Percentiles rank a stretch among this genome's conserved stretches.
These are phyloP conservation scores for Aureobasidium uvarum DNA, from an alignment of 2,329 filamentous ascomycete species.

Conservation along the genomic window DNA sequence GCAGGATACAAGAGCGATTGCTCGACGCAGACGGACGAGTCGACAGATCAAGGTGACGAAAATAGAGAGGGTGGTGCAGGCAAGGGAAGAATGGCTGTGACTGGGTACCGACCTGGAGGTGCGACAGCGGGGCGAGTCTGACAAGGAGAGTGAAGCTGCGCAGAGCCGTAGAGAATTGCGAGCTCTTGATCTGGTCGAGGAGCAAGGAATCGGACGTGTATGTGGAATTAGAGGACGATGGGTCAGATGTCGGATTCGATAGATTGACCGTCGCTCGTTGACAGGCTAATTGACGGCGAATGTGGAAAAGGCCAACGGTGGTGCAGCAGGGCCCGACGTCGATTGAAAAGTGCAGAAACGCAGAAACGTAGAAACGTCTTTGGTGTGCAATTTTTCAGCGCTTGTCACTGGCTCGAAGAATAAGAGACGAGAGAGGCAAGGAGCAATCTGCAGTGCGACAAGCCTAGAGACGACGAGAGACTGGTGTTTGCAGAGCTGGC, in stretches of 20 bases:
- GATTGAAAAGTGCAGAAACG: constrained; percentile 16
- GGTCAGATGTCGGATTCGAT: constrained; percentile 23
- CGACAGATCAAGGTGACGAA: constrained; percentile 17
- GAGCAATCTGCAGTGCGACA: constrained; percentile 21
- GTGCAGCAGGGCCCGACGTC: constrained; percentile 18
- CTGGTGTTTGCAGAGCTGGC: constrained; percentile 17
- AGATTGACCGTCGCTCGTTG: constrained; percentile 22
- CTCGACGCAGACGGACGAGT: constrained; percentile 10
- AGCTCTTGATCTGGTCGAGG: background rate
- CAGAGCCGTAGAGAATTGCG: background rate
- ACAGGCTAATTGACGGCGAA: constrained; percentile 19
- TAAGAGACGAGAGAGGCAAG: constrained; percentile 9
- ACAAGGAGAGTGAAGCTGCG: constrained; percentile 27
- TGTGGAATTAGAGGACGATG: constrained; percentile 3
- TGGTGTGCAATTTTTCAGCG: constrained; percentile 13
- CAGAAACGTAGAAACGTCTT: constrained; percentile 24
- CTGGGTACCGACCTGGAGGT: constrained; percentile 25
- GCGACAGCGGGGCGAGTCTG: constrained; percentile 24
- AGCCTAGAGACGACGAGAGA: constrained; percentile 6
- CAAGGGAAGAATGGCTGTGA: constrained; percentile 7
- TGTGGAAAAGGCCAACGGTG: constrained; percentile 20
- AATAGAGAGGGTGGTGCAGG: constrained; percentile 21
- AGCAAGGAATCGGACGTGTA: constrained; percentile 12
- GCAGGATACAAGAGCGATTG: constrained; percentile 17
- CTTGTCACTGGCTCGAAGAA: background rate